Base-by-base conservation (phyloP, 306 rosid species). In the Vigna nakashimae region DNA sequence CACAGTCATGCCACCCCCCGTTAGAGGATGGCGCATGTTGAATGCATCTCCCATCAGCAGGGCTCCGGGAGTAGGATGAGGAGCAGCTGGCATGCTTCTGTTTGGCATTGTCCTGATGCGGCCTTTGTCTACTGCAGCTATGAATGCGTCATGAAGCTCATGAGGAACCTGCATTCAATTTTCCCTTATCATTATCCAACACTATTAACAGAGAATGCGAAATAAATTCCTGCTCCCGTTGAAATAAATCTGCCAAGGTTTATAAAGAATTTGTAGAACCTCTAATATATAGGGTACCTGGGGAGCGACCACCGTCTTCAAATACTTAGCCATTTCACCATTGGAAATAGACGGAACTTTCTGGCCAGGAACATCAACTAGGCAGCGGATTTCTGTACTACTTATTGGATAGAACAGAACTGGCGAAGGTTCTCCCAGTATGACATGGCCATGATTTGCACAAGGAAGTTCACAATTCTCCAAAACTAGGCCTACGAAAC, bases 1-100 rank as follows among this genome's bases (percentile, higher is more conserved):
- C 28, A 94, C 98, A 4, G 98, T 92, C 98, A 94, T 94, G 73
- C 98, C 97, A 32, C 98, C 98, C 18, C 98, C 98, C 1, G 98
- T 94, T 26, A 94, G 86, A 55, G 98, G 98, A 77, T 92, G 98
- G 64, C 98, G 98, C 98, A 94, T 94, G 82, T 94, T 94, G 87
- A 94, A 94, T 48, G 98, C 98, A 79, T 94, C 98, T 48, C 98
- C 97, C 98, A 94, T 92, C 57, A 94, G 73, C 73, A 94, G 81
- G 60, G 98, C 98, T 78, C 98, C 98, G 1, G 97, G 97, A 30
- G 98, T 92, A 64, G 97, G 95, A 69, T 87, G 73, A 76, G 98
- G 97, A 80, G 88, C 91, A 2, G 98, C 98, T 15, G 98, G 97
- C 98, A 94, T 94, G 91, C 97, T 94, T 88, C 98, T 86, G 79